Percentiles rank a stretch among this genome's conserved stretches.
Conservation (phyloP, 2,329 filamentous ascomycete genomes). For the Tolypocladium pustulatum region DNA sequence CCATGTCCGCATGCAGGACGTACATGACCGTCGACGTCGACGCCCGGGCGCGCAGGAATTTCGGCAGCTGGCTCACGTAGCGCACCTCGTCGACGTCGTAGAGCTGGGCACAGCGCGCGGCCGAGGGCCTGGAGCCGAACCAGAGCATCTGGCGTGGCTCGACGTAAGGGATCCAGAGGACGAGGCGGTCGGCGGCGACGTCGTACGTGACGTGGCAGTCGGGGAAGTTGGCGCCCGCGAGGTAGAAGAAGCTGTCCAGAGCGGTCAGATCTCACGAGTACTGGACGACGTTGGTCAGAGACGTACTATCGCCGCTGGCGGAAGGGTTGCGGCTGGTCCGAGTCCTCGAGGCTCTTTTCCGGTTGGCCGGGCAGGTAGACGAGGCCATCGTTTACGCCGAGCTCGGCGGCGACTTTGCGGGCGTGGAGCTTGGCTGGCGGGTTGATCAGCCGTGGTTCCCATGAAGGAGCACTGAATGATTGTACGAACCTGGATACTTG, state of each 20-base stretch:
- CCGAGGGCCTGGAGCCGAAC: constrained; percentile 50
- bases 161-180: constrained; percentile 63
- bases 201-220: constrained; percentile 48
- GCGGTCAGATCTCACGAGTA: not conserved
- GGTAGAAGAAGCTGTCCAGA: constrained; percentile 43
- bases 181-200: constrained; percentile 48
- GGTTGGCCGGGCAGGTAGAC: constrained; percentile 45
- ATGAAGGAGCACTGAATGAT: not conserved
- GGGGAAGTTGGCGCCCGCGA: constrained; percentile 43
- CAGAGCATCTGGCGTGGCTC: constrained; percentile 52
- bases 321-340: constrained; percentile 44
- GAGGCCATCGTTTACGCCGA: constrained; percentile 38
- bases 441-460: not conserved
- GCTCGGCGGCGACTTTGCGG: constrained; percentile 41
- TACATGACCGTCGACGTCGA: constrained; percentile 28
- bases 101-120: constrained; percentile 47
- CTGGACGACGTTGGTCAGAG: not conserved
- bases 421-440: constrained; percentile 44
- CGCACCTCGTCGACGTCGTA: constrained; percentile 65
- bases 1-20: constrained; percentile 38
- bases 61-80: constrained; percentile 43
- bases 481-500: constrained; percentile 27
- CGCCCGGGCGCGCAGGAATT: constrained; percentile 26
- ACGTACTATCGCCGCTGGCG: constrained; percentile 49
- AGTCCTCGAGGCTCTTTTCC: constrained; percentile 43